A percentile compares a stretch with the other conserved stretches of the same genome.
These are phyloP conservation scores for Penicillium hordei DNA, from an alignment of 2,329 filamentous ascomycete genomes.

Conservation along the genomic window DNA sequence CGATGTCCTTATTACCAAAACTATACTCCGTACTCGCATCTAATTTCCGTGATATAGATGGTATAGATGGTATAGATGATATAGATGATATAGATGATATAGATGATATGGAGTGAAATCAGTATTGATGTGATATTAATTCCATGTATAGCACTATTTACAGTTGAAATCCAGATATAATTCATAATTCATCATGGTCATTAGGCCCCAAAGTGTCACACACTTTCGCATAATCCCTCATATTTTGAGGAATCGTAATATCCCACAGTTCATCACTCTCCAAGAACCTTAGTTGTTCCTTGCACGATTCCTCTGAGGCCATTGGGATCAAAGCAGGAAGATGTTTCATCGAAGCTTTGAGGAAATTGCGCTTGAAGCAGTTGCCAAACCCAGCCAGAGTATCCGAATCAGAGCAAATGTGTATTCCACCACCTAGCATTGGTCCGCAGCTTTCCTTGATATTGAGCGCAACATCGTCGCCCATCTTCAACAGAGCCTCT, in stretches of 20 bases:
- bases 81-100: background rate
- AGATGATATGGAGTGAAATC: too few species aligned
- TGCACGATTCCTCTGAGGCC: constrained; percentile 33
- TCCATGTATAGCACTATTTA: constrained; percentile 1
- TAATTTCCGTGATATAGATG: background rate
- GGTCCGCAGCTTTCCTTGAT: constrained; percentile 35
- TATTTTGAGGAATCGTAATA: constrained; percentile 35
- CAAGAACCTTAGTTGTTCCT: constrained; percentile 32
- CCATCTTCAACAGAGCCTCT: constrained; percentile 33
- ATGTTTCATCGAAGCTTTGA: constrained; percentile 33
- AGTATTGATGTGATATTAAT: background rate
- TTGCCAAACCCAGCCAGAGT: constrained; percentile 36
- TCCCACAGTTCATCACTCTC: constrained; percentile 36
- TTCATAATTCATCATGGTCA: constrained; percentile 22
- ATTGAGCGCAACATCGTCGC: constrained; percentile 36
- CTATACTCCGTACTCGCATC: background rate
- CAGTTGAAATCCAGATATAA: background rate
- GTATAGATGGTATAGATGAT: too few species aligned
- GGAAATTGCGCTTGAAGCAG: constrained; percentile 37
- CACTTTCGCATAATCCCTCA: constrained; percentile 36
- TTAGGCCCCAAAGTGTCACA: constrained; percentile 27
- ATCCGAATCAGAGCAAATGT: constrained; percentile 35
- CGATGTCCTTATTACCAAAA: background rate
- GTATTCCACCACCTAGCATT: constrained; percentile 30
- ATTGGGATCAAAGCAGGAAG: constrained; percentile 32